A percentile compares a stretch with the other conserved stretches of the same genome.
These are phyloP conservation scores for Colletotrichum euphorbiae DNA, from an alignment of 2,329 filamentous ascomycete species.

Conservation along the genomic window DNA sequence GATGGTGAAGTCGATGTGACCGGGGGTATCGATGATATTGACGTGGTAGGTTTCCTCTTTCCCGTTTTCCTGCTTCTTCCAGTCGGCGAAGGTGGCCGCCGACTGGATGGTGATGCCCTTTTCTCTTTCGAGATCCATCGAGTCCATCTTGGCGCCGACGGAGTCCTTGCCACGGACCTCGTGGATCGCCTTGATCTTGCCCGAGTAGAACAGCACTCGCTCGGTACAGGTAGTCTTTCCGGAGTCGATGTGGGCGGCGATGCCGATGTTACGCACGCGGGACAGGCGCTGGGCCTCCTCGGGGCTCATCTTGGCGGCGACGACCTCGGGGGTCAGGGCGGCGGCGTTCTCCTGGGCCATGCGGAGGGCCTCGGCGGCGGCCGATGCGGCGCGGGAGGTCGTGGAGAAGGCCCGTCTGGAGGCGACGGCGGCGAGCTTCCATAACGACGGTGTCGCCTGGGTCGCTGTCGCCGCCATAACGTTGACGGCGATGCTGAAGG, in stretches of 20 bases:
- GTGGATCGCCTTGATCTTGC: constrained; percentile 95
- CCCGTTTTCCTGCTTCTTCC: constrained; percentile 86
- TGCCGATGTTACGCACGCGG: constrained; percentile 94
- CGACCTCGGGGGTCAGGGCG: constrained; percentile 65
- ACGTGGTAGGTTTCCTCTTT: constrained; percentile 94
- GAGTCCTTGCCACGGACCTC: constrained; percentile 95
- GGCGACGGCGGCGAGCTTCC: constrained; percentile 18
- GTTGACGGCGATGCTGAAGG: constrained; percentile 46
- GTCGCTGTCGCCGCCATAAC: constrained; percentile 29
- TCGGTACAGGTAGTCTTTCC: constrained; percentile 98
- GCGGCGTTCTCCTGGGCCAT: constrained; percentile 66
- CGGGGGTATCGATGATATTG: constrained; percentile 98
- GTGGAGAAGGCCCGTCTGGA: constrained; percentile 49
- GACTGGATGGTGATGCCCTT: constrained; percentile 99
- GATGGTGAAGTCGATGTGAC: constrained; percentile 99
- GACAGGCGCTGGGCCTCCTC: constrained; percentile 82
- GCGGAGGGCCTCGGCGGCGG: constrained; percentile 59
- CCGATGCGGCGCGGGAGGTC: constrained; percentile 44
- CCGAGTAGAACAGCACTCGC: constrained; percentile 97
- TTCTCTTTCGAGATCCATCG: constrained; percentile 97
- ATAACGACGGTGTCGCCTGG: constrained; percentile 16
- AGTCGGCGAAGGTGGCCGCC: constrained; percentile 97
- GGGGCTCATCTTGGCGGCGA: constrained; percentile 84
- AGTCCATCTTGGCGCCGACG: constrained; percentile 99
- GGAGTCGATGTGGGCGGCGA: constrained; percentile 98